A percentile compares a stretch with the other conserved stretches of the same genome.
These are phyloP conservation scores for Yamadazyma sp. DNA, from an alignment of 805 yeast species.

Conservation along the genomic window DNA sequence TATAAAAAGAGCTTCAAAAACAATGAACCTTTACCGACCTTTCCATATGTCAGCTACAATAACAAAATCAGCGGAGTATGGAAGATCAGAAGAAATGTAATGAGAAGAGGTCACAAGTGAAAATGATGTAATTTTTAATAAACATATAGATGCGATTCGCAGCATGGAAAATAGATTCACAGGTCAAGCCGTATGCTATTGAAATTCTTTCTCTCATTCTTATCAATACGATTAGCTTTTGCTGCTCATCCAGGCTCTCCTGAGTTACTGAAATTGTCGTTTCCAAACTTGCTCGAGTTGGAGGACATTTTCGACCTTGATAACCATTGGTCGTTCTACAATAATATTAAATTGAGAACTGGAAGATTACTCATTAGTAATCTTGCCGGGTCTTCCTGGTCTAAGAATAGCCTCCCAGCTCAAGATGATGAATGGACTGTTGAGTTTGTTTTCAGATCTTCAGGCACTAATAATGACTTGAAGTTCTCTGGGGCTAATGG, in stretches of 20 bases:
- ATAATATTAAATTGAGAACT: constrained; percentile 87
- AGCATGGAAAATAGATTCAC: constrained; percentile 2
- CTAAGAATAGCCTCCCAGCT: constrained; percentile 17
- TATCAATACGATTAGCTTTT: neutral
- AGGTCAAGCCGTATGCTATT: constrained; percentile 1
- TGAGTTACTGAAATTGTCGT: constrained; percentile 19
- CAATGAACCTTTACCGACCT: constrained; percentile 7
- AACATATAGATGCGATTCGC: constrained; percentile 1
- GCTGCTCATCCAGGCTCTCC: neutral
- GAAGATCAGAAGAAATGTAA: constrained; percentile 57
- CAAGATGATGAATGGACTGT: constrained; percentile 48
- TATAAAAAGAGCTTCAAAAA: constrained; percentile 16
- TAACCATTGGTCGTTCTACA: constrained; percentile 38
- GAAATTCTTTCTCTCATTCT: constrained; percentile 9
- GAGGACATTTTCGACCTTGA: constrained; percentile 23
- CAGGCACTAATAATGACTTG: constrained; percentile 41
- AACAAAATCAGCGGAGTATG: constrained; percentile 54
- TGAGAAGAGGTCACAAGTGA: constrained; percentile 29
- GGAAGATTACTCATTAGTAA: constrained; percentile 40
- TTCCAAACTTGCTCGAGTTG: constrained; percentile 35
- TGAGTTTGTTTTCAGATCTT: constrained; percentile 63
- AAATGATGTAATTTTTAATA: neutral
- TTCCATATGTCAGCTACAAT: constrained; percentile 49
- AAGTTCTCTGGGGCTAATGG: constrained; percentile 46
- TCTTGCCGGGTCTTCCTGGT: constrained; percentile 25